Evolutionary conservation across 768 basidiomycete species (phyloP).

Genomic region (Fomitopsis serialis): DNA sequence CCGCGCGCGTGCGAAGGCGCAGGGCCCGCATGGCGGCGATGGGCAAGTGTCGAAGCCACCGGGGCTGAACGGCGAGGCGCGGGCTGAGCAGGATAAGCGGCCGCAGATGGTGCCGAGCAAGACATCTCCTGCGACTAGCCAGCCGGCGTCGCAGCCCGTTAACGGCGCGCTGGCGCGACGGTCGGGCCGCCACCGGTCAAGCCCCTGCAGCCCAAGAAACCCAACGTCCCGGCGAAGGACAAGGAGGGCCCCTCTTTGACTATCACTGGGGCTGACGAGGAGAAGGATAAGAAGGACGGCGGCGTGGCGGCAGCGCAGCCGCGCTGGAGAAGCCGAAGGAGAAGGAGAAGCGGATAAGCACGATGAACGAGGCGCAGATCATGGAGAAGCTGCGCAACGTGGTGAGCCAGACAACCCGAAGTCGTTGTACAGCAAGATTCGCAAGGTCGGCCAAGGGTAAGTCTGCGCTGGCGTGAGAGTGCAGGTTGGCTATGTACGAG

Average conservation of each 20-base stretch:
- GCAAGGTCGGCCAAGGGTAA: constrained; percentile 98
- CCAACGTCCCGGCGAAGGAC: constrained; percentile 15
- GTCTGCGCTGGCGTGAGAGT: constrained; percentile 26
- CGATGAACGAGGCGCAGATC: constrained; percentile 96
- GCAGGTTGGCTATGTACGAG: neutral
- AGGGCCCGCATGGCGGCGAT: constrained; percentile 36
- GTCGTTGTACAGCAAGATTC: constrained; percentile 89
- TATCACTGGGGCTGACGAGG: constrained; percentile 40
- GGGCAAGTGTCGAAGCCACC: constrained; percentile 27
- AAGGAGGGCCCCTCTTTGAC: constrained; percentile 37
- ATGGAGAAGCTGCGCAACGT: constrained; percentile 95
- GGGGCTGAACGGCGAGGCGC: constrained; percentile 29
- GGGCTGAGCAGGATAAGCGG: constrained; percentile 47
- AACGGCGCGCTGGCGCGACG: constrained; percentile 41
- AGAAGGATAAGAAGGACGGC: constrained; percentile 37
- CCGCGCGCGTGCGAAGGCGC: constrained; percentile 56
- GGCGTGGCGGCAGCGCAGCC: constrained; percentile 68
- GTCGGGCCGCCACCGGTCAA: constrained; percentile 60
- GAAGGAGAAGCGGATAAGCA: constrained; percentile 82
- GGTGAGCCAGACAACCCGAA: constrained; percentile 87
- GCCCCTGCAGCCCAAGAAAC: constrained; percentile 78
- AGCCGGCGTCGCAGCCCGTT: constrained; percentile 40
- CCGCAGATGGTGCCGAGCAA: constrained; percentile 41
- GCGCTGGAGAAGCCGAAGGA: constrained; percentile 62
- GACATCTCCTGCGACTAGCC: constrained; percentile 35